Evolutionary conservation across 176 grass and related monocot species (phyloP), one percentile per base, ranked within the genome.

Genomic region (Guadua angustifolia): DNA sequence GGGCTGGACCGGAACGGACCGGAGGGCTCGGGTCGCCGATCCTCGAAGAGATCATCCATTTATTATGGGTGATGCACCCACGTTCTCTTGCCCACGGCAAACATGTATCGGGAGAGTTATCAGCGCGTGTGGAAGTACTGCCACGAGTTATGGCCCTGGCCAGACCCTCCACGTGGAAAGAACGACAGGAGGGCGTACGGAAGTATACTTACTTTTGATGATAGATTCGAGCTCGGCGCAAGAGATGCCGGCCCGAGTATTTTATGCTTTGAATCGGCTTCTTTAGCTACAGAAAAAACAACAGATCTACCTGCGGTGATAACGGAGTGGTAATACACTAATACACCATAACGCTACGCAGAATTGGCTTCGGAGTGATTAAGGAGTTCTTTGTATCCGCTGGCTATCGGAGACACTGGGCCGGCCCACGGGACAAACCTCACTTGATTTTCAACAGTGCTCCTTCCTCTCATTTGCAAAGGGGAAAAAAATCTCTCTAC

Each of bases 61-160:
- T 49, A 87, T 75, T 44, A 9, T 0, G 19, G 38, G 69, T 53
- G 57, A 67, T 25, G 69, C 24, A 29, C 77, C 69, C 78, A 82
- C 61, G 85, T 82, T 75, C 40, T 60, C 62, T 69, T 87, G 85
- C 78, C 78, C 36, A 26, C 38, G 14, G 17, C 33, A 18, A 33
- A 2, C 42, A 9, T 42, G 1, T 4, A 36, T 47, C 63, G 1
- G 68, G 12, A 12, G 24, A 65, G 26, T 6, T 36, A 39, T 53
- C 45, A 51, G 14, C 45, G 44, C 42, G 3, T 4, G 14, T 12
- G 43, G 0, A 50, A 26, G 70, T 73, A 51, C 24, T 2, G 45
- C 24, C 46, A 33, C 71, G 16, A 35, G 46, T 32, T 51, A 47
- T 29, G 25, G 44, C 44, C 24, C 6, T 50, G 24, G 14, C 5